These are phyloP conservation scores for Fusarium pilosicola DNA, from an alignment of 2,329 filamentous ascomycete genomes.

Conservation along the genomic window DNA sequence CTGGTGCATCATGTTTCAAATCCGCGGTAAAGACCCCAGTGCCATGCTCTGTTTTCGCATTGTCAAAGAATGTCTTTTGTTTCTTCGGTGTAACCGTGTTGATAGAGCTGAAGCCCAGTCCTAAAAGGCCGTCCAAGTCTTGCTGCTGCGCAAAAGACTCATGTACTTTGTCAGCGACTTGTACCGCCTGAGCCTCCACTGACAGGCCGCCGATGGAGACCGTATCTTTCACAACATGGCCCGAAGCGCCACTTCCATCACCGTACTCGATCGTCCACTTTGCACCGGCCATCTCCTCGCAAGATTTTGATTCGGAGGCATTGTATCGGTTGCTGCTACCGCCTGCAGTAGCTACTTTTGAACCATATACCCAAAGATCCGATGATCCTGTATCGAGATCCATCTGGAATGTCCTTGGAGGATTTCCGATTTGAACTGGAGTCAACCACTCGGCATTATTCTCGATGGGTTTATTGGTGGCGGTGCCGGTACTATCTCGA, in stretches of 20 bases:
- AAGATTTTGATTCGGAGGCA: constrained; percentile 51
- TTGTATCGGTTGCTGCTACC: constrained; percentile 53
- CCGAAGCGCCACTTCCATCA: constrained; percentile 56
- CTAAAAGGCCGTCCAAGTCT: constrained; percentile 55
- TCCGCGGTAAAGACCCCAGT: constrained; percentile 72
- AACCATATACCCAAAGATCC: constrained; percentile 61
- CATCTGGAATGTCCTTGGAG: constrained; percentile 54
- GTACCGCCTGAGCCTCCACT: constrained; percentile 54
- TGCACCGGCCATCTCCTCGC: constrained; percentile 49
- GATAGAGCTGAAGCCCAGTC: constrained; percentile 55
- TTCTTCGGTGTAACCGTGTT: constrained; percentile 54
- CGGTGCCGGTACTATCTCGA: constrained; percentile 45
- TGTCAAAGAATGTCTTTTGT: constrained; percentile 58
- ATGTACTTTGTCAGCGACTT: constrained; percentile 55
- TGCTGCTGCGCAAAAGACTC: constrained; percentile 52
- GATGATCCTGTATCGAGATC: constrained; percentile 60
- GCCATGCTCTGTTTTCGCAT: constrained; percentile 34
- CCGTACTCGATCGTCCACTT: constrained; percentile 57
- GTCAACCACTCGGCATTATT: constrained; percentile 52
- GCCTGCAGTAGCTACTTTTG: constrained; percentile 52
- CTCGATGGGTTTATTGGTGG: constrained; percentile 42
- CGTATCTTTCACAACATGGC: constrained; percentile 55
- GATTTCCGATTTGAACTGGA: constrained; percentile 55
- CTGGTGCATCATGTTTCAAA: constrained; percentile 63
- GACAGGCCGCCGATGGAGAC: constrained; percentile 56